Conservation (phyloP, 2,329 filamentous ascomycete species). For the Clonostachys rhizophaga region DNA sequence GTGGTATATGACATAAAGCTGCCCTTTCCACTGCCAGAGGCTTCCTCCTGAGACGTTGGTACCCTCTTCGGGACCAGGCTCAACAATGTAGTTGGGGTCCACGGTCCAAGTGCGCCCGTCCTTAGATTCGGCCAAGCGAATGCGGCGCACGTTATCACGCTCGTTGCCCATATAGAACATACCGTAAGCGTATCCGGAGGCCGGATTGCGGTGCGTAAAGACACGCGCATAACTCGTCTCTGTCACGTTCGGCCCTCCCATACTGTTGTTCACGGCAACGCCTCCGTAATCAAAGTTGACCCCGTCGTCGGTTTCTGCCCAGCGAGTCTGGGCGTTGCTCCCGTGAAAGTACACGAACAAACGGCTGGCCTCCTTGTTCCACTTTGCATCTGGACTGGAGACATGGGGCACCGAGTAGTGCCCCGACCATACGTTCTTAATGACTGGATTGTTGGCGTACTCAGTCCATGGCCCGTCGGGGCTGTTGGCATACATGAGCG, state of each 20-base stretch:
- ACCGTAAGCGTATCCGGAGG: constrained; percentile 11
- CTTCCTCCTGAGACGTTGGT: constrained; percentile 7
- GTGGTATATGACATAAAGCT: constrained; percentile 9
- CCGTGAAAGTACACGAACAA: constrained; percentile 10
- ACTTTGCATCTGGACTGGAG: constrained; percentile 9
- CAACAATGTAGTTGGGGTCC: constrained; percentile 6
- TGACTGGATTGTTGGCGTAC: constrained; percentile 8
- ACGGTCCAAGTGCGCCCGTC: constrained; percentile 12
- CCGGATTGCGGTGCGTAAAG: constrained; percentile 11
- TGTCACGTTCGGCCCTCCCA: constrained; percentile 12
- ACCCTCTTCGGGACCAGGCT: constrained; percentile 6
- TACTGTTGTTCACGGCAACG: constrained; percentile 11
- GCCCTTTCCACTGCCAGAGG: constrained; percentile 8
- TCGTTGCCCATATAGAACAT: constrained; percentile 20
- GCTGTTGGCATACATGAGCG: constrained; percentile 10
- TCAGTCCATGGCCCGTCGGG: constrained; percentile 9
- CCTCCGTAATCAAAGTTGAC: constrained; percentile 8
- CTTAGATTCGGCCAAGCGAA: constrained; percentile 13
- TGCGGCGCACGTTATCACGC: constrained; percentile 11
- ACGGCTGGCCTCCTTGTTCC: constrained; percentile 6
- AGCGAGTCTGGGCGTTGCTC: constrained; percentile 8
- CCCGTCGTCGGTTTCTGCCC: constrained; percentile 8
- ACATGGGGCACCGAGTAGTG: constrained; percentile 8
- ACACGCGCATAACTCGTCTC: constrained; percentile 17
- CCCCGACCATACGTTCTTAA: constrained; percentile 3